phyloP scores from a whole-genome alignment of 495 filamentous ascomycete genomes.

The Aspergillus kassunensis region DNA sequence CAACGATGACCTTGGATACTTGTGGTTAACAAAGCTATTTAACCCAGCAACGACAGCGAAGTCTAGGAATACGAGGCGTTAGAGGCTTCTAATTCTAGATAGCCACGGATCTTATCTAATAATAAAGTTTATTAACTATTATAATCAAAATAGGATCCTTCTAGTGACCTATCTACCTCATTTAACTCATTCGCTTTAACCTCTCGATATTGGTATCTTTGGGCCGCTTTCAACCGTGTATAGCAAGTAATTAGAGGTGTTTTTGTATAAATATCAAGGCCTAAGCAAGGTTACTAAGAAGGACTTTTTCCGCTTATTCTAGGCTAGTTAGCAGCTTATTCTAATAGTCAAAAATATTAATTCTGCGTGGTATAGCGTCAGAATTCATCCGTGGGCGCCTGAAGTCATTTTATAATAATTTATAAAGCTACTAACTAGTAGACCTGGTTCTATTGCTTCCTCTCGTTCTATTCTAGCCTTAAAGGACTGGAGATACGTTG shows the following conservation, averaged over 20 bases:
- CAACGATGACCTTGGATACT: background rate
- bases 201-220: background rate
- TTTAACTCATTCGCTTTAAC: constrained; percentile 1
- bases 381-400: too few relatives aligned
- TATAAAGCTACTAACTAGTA: too few relatives aligned
- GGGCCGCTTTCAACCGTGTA: background rate
- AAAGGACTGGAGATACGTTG: constrained; percentile 3
- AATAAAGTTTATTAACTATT: constrained; percentile 1
- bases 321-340: background rate
- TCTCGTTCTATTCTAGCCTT: background rate
- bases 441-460: too few relatives aligned
- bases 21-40: too few relatives aligned
- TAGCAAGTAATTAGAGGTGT: background rate
- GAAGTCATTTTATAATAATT: too few relatives aligned
- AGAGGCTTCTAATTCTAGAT: background rate
- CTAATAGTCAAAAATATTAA: too few relatives aligned
- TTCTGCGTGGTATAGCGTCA: too few relatives aligned
- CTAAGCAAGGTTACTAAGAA: background rate
- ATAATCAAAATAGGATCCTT: background rate
- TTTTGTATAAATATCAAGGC: background rate
- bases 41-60: too few relatives aligned
- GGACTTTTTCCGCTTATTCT: background rate
- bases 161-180: background rate
- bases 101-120: constrained; percentile 1
- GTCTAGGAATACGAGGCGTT: background rate